Base-by-base conservation (phyloP, 2,329 filamentous ascomycete genomes). In the Fusarium subglutinans region DNA sequence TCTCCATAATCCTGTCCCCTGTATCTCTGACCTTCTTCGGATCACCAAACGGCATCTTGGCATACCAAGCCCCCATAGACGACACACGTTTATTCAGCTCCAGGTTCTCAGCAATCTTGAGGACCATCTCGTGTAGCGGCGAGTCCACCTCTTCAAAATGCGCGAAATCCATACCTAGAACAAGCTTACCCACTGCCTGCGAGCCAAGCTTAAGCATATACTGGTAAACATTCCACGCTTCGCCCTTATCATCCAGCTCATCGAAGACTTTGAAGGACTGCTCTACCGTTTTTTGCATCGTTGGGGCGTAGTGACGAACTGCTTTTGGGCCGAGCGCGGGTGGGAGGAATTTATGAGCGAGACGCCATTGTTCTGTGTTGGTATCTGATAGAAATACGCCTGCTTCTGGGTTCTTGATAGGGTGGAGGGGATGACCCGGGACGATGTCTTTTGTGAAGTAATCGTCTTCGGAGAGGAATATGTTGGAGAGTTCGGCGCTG, bases 261-360 rank as follows among this genome's bases (percentile, higher is more conserved):
- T 87, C 86, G n/a, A 87, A 87, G 6, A 87, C 84, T 14, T 80
- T 82, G 73, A 86, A 90, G 0, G 87, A 79, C 12, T 85, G 81
- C 67, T 89, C 85, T 5, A 89, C 83, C 0, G 86, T 86, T 48
- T 83, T 77, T 65, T 90, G 88, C 88, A 92, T 91, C 0, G 84
- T 85, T 0, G 89, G 88, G 0, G 88, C 85, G 63, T 91, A 91
- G 73, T 91, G 90, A 0, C 87, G 83, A 3, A 91, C 88, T 0
- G 90, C 90, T 72, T 89, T 90, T 40, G 89, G 89, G 0, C 86
- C 86, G 8, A 91, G 80, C 0, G 88, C 86, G 0, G 90, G 89
- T 0, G 90, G 88, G 2, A 91, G 76, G 79, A 91, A 92, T 76
- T 91, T 92, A 81, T 91, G 90, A 1, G 86, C 85, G 0, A 85